Percentiles rank a stretch among this genome's conserved stretches.
These are phyloP conservation scores for Mycotypha africana DNA, from an alignment of 371 early-diverging fungal species.

Conservation along the genomic window DNA sequence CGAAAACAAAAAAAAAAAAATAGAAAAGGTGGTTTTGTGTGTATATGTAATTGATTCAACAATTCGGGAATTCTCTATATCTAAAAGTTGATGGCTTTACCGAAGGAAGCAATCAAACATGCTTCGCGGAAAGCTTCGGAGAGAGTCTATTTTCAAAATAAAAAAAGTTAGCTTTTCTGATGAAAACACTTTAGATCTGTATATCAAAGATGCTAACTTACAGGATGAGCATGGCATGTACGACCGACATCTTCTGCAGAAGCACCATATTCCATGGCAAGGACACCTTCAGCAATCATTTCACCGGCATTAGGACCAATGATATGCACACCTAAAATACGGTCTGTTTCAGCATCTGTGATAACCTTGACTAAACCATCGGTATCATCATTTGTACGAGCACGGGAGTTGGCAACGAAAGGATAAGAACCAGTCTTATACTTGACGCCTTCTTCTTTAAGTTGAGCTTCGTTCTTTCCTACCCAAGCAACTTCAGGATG, in stretches of 20 bases:
- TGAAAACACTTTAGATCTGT: too few species aligned
- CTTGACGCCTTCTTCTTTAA: slow-evolving; percentile 81
- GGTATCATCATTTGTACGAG: slow-evolving; percentile 93
- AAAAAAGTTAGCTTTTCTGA: too few species aligned
- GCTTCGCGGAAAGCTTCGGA: slow-evolving; percentile 99
- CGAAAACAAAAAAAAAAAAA: too few species aligned
- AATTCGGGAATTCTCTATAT: too few species aligned
- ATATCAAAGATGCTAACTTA: slow-evolving; percentile 14
- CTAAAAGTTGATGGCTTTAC: slow-evolving; percentile 67
- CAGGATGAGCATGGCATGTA: slow-evolving; percentile 97
- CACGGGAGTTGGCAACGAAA: slow-evolving; percentile 95
- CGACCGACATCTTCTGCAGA: slow-evolving; percentile 96
- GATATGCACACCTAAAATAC: slow-evolving; percentile 95
- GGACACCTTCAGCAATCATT: slow-evolving; percentile 97
- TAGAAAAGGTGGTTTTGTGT: too few species aligned
- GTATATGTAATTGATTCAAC: too few species aligned
- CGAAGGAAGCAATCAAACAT: slow-evolving; percentile 76
- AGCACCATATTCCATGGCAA: slow-evolving; percentile 97
- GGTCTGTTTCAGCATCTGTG: slow-evolving; percentile 92
- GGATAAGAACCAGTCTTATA: slow-evolving; percentile 92
- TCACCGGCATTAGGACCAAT: slow-evolving; percentile 98
- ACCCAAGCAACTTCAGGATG: slow-evolving; percentile 99
- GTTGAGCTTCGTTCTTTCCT: slow-evolving; percentile 92
- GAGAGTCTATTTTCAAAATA: slow-evolving; percentile 55
- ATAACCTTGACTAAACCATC: slow-evolving; percentile 97